Percentiles rank a stretch among this genome's conserved stretches.
These are phyloP conservation scores for Heliamphora exappendiculata DNA, from an alignment of 148 eudicot species.

Conservation along the genomic window DNA sequence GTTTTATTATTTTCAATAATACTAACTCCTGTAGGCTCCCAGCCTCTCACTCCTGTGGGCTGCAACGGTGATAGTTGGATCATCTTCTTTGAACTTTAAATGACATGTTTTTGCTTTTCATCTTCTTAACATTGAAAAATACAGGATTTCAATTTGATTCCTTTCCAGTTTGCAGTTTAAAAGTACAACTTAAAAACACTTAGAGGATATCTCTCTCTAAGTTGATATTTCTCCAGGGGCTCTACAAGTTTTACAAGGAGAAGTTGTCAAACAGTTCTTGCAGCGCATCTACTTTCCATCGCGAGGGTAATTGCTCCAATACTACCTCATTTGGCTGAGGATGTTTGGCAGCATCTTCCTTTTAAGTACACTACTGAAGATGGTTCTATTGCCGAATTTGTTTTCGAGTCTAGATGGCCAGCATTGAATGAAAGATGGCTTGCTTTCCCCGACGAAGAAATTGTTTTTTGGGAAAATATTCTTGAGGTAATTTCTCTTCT, in stretches of 20 bases:
- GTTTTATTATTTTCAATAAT: too few species aligned
- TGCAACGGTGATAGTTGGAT: too few species aligned
- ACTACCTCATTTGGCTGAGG: slow-evolving; percentile 95
- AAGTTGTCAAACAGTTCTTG: slow-evolving; percentile 96
- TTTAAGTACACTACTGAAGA: slow-evolving; percentile 57
- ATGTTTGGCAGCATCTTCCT: slow-evolving; percentile 94
- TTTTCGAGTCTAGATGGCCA: slow-evolving; percentile 94
- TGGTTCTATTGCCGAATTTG: slow-evolving; percentile 52
- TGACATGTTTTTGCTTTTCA: too few species aligned
- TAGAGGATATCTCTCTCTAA: not conserved
- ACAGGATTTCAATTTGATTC: not conserved
- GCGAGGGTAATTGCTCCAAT: slow-evolving; percentile 78
- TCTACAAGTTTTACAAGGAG: slow-evolving; percentile 63
- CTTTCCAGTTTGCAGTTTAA: too few species aligned
- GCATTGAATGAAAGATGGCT: slow-evolving; percentile 56
- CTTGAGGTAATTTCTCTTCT: slow-evolving; percentile 61
- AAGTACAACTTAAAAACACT: not conserved
- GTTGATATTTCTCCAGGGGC: slow-evolving; percentile 43
- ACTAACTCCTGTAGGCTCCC: too few species aligned
- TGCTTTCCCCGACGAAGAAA: slow-evolving; percentile 64
- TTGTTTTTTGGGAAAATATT: slow-evolving; percentile 61
- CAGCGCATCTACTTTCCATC: slow-evolving; percentile 75
- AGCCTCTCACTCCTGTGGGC: too few species aligned
- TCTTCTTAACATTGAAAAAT: not conserved
- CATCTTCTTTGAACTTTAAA: too few species aligned